Percentiles rank a stretch among this genome's conserved stretches.
Evolutionary conservation across 2,329 filamentous ascomycete genomes (phyloP).

Genomic region (Aspergillus aculeatinus): DNA sequence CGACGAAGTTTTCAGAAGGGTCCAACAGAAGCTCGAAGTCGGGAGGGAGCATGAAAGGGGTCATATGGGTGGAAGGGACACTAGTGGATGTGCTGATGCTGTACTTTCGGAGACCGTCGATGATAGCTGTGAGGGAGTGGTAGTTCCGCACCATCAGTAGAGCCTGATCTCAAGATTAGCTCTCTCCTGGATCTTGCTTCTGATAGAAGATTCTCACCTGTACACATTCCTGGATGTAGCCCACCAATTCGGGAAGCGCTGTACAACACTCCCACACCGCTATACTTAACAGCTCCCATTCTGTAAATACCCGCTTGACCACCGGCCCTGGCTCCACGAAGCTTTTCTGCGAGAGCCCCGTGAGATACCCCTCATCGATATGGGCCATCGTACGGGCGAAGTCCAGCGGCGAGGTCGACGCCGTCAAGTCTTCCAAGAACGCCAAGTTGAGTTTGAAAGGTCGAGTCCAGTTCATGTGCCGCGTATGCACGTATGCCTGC

Average conservation of each 20-base stretch:
- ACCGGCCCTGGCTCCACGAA: conserved; percentile 25
- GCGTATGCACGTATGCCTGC: conserved; percentile 34
- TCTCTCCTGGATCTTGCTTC: not conserved
- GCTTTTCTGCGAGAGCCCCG: conserved; percentile 25
- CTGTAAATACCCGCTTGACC: conserved; percentile 22
- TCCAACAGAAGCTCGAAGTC: conserved; percentile 29
- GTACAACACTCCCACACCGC: conserved; percentile 41
- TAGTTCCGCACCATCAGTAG: conserved; percentile 36
- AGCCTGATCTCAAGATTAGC: conserved; percentile 21
- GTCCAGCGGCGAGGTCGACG: conserved; percentile 31
- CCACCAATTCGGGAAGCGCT: conserved; percentile 34
- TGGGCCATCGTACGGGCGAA: conserved; percentile 34
- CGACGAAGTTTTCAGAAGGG: conserved; percentile 34
- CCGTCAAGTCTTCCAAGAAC: conserved; percentile 37
- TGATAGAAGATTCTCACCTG: conserved; percentile 27
- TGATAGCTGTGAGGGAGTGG: conserved; percentile 38
- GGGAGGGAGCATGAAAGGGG: conserved; percentile 25
- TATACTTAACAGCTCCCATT: conserved; percentile 34
- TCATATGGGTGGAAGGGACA: conserved; percentile 7
- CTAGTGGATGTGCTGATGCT: conserved; percentile 26
- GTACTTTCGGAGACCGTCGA: conserved; percentile 38
- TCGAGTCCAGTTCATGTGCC: conserved; percentile 35
- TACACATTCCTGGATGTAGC: conserved; percentile 36
- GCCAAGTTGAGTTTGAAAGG: conserved; percentile 33
- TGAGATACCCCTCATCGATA: conserved; percentile 32